Evolutionary conservation across 805 yeast species (phyloP).

Genomic region (Martiniozyma abietophila): DNA sequence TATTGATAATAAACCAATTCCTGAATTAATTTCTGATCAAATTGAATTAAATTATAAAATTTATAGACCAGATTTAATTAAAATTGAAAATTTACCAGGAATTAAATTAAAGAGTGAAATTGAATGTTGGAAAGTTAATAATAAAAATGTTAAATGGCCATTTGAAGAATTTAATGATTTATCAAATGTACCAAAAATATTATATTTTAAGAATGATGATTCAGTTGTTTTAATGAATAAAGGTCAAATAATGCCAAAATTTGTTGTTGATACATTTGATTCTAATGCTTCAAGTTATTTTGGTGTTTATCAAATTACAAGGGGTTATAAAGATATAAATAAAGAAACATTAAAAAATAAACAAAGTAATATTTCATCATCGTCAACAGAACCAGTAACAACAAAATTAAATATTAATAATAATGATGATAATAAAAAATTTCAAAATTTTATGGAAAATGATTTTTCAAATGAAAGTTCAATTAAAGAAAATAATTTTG

Average conservation of each 20-base stretch:
- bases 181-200: conserved; percentile 20
- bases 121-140: conserved; percentile 10
- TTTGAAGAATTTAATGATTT: conserved; percentile 18
- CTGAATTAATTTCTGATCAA: conserved; percentile 36
- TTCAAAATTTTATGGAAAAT: conserved; percentile 40
- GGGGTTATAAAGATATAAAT: conserved; percentile 33
- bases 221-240: conserved; percentile 20
- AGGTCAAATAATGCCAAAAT: conserved; percentile 20
- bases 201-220: conserved; percentile 19
- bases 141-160: conserved; percentile 19
- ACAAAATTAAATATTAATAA: conserved; percentile 2
- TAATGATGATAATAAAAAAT: conserved; percentile 21
- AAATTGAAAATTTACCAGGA: conserved; percentile 5
- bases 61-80: conserved; percentile 17
- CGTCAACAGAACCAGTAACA: background rate
- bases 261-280: conserved; percentile 21
- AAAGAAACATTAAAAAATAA: conserved; percentile 1
- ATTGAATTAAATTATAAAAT: conserved; percentile 48
- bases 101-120: conserved; percentile 18
- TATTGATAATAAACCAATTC: conserved; percentile 44
- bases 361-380: background rate
- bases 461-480: conserved; percentile 40
- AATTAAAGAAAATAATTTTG: conserved; percentile 29
- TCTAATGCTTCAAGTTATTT: conserved; percentile 25
- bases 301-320: conserved; percentile 39